phyloP scores from a whole-genome alignment of 495 filamentous ascomycete genomes.

The Cryomyces minteri region DNA sequence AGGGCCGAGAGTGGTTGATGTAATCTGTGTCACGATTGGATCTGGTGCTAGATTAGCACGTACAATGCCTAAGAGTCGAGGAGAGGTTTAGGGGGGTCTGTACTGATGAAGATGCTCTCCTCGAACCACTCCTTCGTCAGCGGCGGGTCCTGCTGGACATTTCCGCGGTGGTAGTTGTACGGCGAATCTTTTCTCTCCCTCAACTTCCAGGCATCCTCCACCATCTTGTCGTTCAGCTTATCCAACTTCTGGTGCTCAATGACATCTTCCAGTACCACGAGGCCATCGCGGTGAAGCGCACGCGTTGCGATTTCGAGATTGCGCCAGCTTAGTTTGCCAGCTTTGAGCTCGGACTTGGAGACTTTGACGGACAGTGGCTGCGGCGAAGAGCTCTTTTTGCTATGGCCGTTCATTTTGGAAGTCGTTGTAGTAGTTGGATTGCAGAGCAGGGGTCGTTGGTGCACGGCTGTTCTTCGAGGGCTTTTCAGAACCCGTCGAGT shows the following conservation, averaged over 20 bases:
- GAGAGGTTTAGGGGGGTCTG: conserved; percentile 1
- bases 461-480: too few relatives aligned
- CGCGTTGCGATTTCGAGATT: background rate
- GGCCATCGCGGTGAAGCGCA: conserved; percentile 6
- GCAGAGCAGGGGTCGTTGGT: too few relatives aligned
- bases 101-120: conserved; percentile 22
- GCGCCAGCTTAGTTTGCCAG: background rate
- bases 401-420: background rate
- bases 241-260: conserved; percentile 4
- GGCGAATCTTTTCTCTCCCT: conserved; percentile 1
- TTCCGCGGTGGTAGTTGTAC: conserved; percentile 3
- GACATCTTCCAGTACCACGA: conserved; percentile 6
- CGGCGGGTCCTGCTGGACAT: conserved; percentile 5
- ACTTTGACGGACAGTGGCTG: background rate
- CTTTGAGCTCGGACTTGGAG: background rate
- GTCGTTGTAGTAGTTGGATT: background rate
- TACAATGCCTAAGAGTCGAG: too few relatives aligned
- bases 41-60: conserved; percentile 12
- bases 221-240: conserved; percentile 4
- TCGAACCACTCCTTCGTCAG: conserved; percentile 19
- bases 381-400: background rate
- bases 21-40: conserved; percentile 29
- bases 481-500: too few relatives aligned
- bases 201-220: conserved; percentile 2
- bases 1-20: conserved; percentile 29